These are phyloP conservation scores for Malassezia vespertilionis DNA, from an alignment of 1,284 basidiomycete genomes.

Conservation along the genomic window DNA sequence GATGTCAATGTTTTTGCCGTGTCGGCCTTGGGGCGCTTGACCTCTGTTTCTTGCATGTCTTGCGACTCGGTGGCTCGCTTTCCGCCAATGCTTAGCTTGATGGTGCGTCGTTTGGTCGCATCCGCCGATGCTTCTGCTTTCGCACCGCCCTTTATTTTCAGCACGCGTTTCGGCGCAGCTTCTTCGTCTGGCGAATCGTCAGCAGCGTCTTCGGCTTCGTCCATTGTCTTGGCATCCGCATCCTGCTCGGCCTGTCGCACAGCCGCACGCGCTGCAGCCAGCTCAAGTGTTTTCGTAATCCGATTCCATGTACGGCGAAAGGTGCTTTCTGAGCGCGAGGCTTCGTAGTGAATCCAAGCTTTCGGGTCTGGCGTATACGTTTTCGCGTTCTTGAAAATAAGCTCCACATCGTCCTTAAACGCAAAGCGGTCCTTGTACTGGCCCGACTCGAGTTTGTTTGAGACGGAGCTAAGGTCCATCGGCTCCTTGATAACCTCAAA, in stretches of 20 bases:
- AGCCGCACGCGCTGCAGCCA: conserved; percentile 33
- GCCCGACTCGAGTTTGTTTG: conserved; percentile 73
- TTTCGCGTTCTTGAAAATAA: conserved; percentile 80
- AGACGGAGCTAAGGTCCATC: conserved; percentile 86
- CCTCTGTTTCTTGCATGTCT: conserved; percentile 10
- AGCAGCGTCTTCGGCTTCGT: neutral
- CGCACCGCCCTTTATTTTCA: conserved; percentile 18
- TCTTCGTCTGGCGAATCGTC: neutral
- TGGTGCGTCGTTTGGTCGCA: conserved; percentile 10
- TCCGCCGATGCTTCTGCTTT: conserved; percentile 2
- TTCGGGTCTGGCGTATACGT: conserved; percentile 63
- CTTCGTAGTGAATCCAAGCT: conserved; percentile 66
- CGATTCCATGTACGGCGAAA: conserved; percentile 68
- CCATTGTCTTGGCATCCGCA: neutral
- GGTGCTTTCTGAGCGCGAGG: conserved; percentile 63
- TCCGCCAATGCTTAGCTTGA: no score
- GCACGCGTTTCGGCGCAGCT: conserved; percentile 14
- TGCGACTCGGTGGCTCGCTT: conserved; percentile 3
- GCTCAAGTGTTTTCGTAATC: conserved; percentile 44
- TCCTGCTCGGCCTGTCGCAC: conserved; percentile 6
- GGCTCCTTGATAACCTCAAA: conserved; percentile 80
- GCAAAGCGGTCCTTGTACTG: conserved; percentile 68
- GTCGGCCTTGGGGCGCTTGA: conserved; percentile 20
- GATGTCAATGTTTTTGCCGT: conserved; percentile 4
- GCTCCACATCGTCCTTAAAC: conserved; percentile 74